Evolutionary conservation across 148 eudicot species (phyloP).

Genomic region (Vaccinium myrtillus): DNA sequence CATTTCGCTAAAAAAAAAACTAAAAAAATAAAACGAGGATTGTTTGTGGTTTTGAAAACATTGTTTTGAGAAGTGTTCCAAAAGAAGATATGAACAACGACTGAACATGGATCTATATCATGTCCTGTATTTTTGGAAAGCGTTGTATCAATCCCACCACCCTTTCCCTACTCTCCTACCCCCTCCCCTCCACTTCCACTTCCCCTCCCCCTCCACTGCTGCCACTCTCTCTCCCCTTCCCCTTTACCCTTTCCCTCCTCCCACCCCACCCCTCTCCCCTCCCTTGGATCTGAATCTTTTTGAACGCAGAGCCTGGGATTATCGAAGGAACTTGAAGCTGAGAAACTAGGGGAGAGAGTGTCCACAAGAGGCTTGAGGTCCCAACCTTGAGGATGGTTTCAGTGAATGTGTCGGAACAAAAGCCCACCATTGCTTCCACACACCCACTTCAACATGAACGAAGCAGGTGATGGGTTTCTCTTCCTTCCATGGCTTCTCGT

Average conservation of each 20-base stretch:
- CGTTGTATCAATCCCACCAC: neutral
- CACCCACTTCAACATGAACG: neutral
- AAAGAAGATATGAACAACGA: neutral
- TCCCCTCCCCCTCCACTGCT: neutral
- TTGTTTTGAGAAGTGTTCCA: neutral
- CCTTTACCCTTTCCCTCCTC: neutral
- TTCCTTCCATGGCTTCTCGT: neutral
- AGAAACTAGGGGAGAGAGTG: conserved; percentile 21
- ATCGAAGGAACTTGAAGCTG: conserved; percentile 51
- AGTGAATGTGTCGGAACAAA: conserved; percentile 24
- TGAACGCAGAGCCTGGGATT: conserved; percentile 62
- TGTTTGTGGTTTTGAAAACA: neutral
- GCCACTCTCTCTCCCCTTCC: neutral
- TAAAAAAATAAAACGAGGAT: neutral
- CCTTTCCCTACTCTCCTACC: neutral
- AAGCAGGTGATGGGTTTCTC: conserved; percentile 4
- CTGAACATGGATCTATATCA: neutral
- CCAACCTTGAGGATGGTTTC: conserved; percentile 23
- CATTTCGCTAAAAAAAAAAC: neutral
- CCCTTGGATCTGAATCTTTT: conserved; percentile 73
- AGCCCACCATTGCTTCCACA: conserved; percentile 1
- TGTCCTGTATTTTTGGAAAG: neutral
- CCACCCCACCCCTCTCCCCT: conserved; percentile 15
- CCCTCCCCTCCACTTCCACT: neutral
- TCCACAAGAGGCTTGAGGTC: neutral